Evolutionary conservation across 768 basidiomycete genomes (phyloP), one percentile per base, ranked within the genome.

Genomic region (Suillus paluster): DNA sequence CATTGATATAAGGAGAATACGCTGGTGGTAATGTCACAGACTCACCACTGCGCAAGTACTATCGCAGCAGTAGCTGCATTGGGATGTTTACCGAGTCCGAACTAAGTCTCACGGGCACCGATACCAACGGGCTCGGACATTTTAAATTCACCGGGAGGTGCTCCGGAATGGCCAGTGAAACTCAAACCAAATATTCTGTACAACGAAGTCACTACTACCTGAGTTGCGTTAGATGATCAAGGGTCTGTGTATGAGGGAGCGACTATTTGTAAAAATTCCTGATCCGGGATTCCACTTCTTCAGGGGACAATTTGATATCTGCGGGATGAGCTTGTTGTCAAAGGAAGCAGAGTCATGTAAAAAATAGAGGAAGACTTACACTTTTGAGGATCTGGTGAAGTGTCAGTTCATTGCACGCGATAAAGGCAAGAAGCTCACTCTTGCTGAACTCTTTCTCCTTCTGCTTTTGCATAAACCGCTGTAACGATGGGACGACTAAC

Each of bases 391-490:
- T 84, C 84, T 84, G 55, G 50, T 15, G 10, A 57, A 41, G 57
- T 45, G 8, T 10, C 27, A 48, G 34, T 54, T 55, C 58, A 44
- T 0, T n/a, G 33, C 48, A 66, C 42, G 67, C 39, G 30, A 52
- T 11, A 23, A 46, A 58, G 17, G 45, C 15, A 38, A 49, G 33
- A 14, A 2, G 78, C 84, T 69, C 65, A 93, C 93, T 92, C 78
- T 90, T 92, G 72, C 91, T 92, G 67, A 93, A 92, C 65, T 94
- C 91, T 72, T 90, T 92, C 46, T 91, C 92, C 41, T 81, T 81
- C 67, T 90, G 86, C 71, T 87, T 89, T 73, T 90, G 87, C 63
- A 83, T 83, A 68, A 94, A 94, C 60, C 87, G 78, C 73, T 89
- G 84, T 64, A 95, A 79, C 45, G 84, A 84, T 27, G 92, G 91